Evolutionary conservation across 345 rosid species (phyloP).

Genomic region (Ceriops tagal): DNA sequence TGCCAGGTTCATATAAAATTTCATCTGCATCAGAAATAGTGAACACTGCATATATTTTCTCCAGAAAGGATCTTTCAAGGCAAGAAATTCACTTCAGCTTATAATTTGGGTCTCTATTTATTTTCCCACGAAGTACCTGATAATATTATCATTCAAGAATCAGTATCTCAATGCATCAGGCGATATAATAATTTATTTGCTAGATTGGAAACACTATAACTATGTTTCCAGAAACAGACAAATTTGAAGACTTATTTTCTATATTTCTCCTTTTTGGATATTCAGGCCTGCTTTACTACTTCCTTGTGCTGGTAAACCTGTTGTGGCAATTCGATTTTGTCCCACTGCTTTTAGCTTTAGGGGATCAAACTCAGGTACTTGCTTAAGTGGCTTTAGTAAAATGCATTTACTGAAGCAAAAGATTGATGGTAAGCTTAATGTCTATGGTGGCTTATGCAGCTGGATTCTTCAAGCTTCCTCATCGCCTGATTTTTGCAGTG

Average conservation of each 20-base stretch:
- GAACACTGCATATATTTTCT: constrained; percentile 76
- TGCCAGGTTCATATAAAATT: constrained; percentile 61
- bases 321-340: constrained; percentile 85
- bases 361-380: constrained; percentile 59
- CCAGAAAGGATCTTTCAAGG: constrained; percentile 93
- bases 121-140: too few relatives aligned
- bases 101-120: background rate
- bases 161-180: background rate
- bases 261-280: constrained; percentile 7
- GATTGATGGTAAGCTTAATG: constrained; percentile 4
- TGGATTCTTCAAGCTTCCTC: constrained; percentile 84
- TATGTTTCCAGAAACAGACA: background rate
- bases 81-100: constrained; percentile 20
- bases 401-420: background rate
- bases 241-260: background rate
- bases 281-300: constrained; percentile 82
- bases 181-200: background rate
- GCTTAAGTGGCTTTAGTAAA: background rate
- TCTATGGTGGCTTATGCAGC: constrained; percentile 41
- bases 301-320: constrained; percentile 90
- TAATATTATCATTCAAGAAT: too few relatives aligned
- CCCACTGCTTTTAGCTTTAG: constrained; percentile 61
- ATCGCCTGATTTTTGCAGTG: constrained; percentile 82
- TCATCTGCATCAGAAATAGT: constrained; percentile 57
- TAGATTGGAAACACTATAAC: background rate